These are phyloP conservation scores for Podaxis sp. DNA, from an alignment of 768 basidiomycete genomes.

Conservation along the genomic window DNA sequence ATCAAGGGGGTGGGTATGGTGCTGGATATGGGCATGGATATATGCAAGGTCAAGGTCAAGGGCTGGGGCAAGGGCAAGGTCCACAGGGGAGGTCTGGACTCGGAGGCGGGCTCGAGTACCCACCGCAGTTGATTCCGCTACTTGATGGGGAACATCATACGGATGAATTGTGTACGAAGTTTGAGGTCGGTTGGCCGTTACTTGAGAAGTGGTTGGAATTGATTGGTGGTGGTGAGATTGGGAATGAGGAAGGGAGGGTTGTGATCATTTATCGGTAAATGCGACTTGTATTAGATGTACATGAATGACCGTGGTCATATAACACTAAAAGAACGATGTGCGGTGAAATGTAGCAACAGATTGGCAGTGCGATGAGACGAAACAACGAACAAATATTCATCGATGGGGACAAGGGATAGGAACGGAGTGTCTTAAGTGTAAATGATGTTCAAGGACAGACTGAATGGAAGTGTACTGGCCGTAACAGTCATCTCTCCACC, in stretches of 20 bases:
- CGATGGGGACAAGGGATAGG: not conserved
- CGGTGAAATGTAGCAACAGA: not conserved
- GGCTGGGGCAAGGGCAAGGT: slow-evolving; percentile 26
- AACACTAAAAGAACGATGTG: not conserved
- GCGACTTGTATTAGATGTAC: not conserved
- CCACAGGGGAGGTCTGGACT: slow-evolving; percentile 14
- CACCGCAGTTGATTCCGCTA: slow-evolving; percentile 54
- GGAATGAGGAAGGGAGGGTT: slow-evolving; percentile 72
- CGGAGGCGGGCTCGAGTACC: slow-evolving; percentile 32
- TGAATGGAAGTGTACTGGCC: slow-evolving; percentile 87
- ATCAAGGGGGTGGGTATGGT: slow-evolving; percentile 4
- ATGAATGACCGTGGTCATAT: not conserved
- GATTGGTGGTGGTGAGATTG: slow-evolving; percentile 60
- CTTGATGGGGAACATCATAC: slow-evolving; percentile 91
- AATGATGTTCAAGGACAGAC: slow-evolving; percentile 63
- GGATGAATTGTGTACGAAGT: slow-evolving; percentile 84
- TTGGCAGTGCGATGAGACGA: no score
- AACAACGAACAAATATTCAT: not conserved
- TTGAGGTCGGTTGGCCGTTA: slow-evolving; percentile 81
- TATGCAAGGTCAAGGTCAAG: not conserved
- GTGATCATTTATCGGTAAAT: slow-evolving; percentile 71
- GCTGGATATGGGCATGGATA: not conserved
- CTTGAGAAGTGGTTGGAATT: slow-evolving; percentile 70
- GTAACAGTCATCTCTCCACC: slow-evolving; percentile 87
- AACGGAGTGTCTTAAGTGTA: slow-evolving; percentile 34